Conservation (phyloP, 768 basidiomycete genomes). For the Inosperma sp. region DNA sequence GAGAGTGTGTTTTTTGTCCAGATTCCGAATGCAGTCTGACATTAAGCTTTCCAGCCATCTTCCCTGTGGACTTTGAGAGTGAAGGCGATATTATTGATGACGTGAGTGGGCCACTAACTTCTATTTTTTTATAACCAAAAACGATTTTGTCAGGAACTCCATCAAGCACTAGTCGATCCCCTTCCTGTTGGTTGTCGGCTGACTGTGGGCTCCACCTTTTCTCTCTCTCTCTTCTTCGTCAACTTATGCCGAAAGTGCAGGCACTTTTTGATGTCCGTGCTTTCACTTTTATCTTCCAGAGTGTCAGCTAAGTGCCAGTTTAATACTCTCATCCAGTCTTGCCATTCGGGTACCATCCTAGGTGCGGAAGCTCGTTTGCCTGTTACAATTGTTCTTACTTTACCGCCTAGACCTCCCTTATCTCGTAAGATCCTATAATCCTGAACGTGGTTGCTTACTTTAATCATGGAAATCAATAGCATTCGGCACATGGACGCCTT, state of each 20-base stretch:
- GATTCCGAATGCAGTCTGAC: neutral
- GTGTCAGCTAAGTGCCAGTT: neutral
- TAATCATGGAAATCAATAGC: constrained; percentile 29
- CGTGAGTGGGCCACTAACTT: too few relatives aligned
- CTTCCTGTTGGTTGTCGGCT: constrained; percentile 45
- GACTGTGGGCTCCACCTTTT: constrained; percentile 33
- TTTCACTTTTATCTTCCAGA: neutral
- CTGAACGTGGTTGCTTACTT: neutral
- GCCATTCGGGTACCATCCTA: constrained; percentile 52
- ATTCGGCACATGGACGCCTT: constrained; percentile 51
- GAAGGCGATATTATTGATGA: constrained; percentile 75
- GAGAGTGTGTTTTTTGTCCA: constrained; percentile 45
- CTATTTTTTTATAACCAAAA: too few relatives aligned
- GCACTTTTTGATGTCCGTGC: constrained; percentile 48
- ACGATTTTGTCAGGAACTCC: constrained; percentile 36
- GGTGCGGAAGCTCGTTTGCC: constrained; percentile 28
- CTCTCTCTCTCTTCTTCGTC: constrained; percentile 9
- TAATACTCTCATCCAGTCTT: constrained; percentile 29
- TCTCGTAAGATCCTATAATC: constrained; percentile 29
- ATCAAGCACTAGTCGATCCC: constrained; percentile 42
- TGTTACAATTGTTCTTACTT: neutral
- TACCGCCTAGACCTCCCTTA: constrained; percentile 42
- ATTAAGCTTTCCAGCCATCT: constrained; percentile 54
- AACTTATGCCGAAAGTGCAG: too few relatives aligned
- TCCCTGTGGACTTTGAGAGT: constrained; percentile 79